Evolutionary conservation across 768 basidiomycete genomes (phyloP).

Genomic region (Nidularia sp.): DNA sequence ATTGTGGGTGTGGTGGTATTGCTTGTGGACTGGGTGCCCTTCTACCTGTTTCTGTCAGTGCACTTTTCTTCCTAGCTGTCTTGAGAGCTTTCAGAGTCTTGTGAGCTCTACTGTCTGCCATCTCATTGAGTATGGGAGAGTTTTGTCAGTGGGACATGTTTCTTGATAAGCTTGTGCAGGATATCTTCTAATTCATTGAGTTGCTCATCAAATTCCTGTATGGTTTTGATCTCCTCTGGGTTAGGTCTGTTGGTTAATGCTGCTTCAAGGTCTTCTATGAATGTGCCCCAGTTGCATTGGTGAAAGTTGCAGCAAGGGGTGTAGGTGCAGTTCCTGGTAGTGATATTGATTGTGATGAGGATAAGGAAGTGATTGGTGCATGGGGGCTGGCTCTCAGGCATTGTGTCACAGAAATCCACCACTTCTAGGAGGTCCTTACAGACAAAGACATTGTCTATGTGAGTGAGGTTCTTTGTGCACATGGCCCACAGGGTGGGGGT

Average conservation of each 20-base stretch:
- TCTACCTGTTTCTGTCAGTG: background rate
- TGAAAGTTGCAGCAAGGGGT: background rate
- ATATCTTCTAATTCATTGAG: too few species aligned
- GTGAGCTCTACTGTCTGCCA: background rate
- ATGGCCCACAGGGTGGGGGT: background rate
- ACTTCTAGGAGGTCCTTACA: background rate
- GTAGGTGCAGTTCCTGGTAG: too few species aligned
- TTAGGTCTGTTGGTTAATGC: too few species aligned
- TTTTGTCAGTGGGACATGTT: background rate
- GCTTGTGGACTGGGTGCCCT: background rate
- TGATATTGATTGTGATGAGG: background rate
- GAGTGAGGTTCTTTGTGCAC: background rate
- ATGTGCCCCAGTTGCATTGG: background rate
- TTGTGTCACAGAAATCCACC: background rate
- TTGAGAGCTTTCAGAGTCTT: background rate
- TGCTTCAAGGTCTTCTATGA: background rate
- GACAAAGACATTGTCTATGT: background rate
- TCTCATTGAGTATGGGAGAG: background rate
- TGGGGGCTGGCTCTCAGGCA: background rate
- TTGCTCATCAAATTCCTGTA: too few species aligned
- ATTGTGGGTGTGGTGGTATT: constrained; percentile 4
- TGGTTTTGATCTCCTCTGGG: too few species aligned
- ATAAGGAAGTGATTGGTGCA: background rate
- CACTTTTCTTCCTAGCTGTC: background rate
- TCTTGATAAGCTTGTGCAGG: background rate